Percentiles rank a stretch among this genome's conserved stretches.
These are phyloP conservation scores for Jamesozyma gamospora DNA, from an alignment of 805 yeast species.

Conservation along the genomic window DNA sequence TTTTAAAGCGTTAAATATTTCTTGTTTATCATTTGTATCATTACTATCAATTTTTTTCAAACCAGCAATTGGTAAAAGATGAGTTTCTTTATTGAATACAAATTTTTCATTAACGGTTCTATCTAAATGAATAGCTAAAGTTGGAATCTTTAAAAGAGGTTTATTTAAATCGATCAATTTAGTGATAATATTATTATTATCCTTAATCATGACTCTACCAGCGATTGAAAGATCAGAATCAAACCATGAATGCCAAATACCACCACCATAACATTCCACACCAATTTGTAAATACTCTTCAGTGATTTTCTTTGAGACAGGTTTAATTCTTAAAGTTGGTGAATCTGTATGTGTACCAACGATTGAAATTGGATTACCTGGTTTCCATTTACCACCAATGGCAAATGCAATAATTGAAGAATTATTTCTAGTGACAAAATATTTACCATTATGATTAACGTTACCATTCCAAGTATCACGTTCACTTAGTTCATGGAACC, in stretches of 20 bases:
- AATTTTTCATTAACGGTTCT: slow-evolving; percentile 68
- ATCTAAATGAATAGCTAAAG: slow-evolving; percentile 85
- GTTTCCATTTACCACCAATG: slow-evolving; percentile 60
- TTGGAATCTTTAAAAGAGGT: slow-evolving; percentile 85
- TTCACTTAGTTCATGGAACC: slow-evolving; percentile 67
- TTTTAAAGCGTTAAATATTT: slow-evolving; percentile 56
- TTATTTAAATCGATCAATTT: slow-evolving; percentile 68
- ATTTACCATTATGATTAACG: slow-evolving; percentile 49
- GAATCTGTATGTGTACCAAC: slow-evolving; percentile 97
- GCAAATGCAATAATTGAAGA: slow-evolving; percentile 84
- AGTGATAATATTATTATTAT: slow-evolving; percentile 44
- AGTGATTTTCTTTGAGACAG: slow-evolving; percentile 56
- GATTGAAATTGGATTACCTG: slow-evolving; percentile 77
- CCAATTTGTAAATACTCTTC: slow-evolving; percentile 86
- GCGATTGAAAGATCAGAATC: slow-evolving; percentile 88
- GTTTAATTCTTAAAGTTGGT: slow-evolving; percentile 82
- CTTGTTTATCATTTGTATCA: slow-evolving; percentile 37
- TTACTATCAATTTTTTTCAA: slow-evolving; percentile 23
- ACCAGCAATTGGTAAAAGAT: slow-evolving; percentile 80
- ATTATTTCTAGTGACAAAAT: slow-evolving; percentile 81
- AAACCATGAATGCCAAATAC: slow-evolving; percentile 95
- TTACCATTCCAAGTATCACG: slow-evolving; percentile 56
- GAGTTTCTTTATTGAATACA: slow-evolving; percentile 83
- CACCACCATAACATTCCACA: slow-evolving; percentile 92
- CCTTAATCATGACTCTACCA: slow-evolving; percentile 73